Base-by-base conservation (phyloP, 2,329 filamentous ascomycete species). In the Aspergillus pseudoviridinutans region DNA sequence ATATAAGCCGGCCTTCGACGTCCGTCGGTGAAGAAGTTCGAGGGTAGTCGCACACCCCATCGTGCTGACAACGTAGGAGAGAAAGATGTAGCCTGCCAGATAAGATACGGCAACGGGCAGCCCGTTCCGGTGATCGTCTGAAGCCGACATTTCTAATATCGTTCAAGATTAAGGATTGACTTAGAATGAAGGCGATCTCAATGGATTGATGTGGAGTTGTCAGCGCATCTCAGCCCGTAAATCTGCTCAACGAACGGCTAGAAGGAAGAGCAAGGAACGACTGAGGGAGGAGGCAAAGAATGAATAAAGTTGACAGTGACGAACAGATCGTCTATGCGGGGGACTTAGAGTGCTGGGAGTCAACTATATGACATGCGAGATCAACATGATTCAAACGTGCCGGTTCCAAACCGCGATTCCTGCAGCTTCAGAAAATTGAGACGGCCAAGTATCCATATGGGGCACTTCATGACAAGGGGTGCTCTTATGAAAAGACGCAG, bases 11-110 rank as follows among this genome's bases (percentile, higher is more conserved):
- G 83, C 84, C 54, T 82, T 82, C 2, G 88, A 86, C 1, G 88
- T 91, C 64, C 90, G 81, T 58, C 90, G 80, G 69, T 94, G 89
- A 53, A 96, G 85, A 58, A 96, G 78, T 72, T 96, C 92, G 32
- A 96, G 79, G 0, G 91, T 92, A 3, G 91, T 91, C 52, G 85
- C 82, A 51, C 90, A 87, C 60, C 92, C 92, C 62, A 90, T 78
- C 61, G 89, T 85, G 68, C 91, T 94, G 63, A 87, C 80, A 47
- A 88, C 74, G 65, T 84, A 88, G 1, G 86, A 88, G 9, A 91
- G 80, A 25, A 87, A 80, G 12, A 93, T 82, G 65, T 90, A 88
- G 42, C 85, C 84, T 3, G 80, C 74, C 82, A 86, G 52, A 56
- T 73, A 71, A 3, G 64, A 66, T 42, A 70, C 63, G 6, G 56